Conservation (phyloP, 208 protist genomes). For the Acanthamoeba healyi region DNA sequence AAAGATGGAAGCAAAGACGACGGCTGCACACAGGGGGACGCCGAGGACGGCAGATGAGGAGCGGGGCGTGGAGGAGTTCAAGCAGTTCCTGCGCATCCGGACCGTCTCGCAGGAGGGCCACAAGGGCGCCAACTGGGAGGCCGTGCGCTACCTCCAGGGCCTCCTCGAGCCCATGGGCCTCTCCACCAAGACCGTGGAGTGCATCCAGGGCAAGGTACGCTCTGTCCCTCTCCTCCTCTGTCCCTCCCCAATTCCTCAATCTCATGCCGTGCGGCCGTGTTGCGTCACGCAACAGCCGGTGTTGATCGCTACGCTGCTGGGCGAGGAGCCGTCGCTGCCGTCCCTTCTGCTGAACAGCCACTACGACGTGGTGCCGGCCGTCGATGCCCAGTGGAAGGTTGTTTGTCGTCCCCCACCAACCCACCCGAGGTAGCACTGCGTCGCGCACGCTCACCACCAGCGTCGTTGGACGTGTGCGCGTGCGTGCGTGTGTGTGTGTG, state of each 20-base stretch:
- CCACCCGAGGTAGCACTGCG: neutral
- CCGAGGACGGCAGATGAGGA: neutral
- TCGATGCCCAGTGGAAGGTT: constrained; percentile 82
- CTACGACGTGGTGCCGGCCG: constrained; percentile 91
- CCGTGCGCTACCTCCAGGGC: constrained; percentile 5
- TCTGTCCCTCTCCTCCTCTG: neutral
- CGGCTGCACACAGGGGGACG: neutral
- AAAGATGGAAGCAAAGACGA: neutral
- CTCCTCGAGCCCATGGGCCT: constrained; percentile 17
- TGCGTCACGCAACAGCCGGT: neutral
- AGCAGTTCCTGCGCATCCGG: constrained; percentile 62
- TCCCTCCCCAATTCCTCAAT: neutral
- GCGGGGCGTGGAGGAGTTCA: constrained; percentile 57
- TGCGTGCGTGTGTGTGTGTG: too few relatives aligned
- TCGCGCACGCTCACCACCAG: too few relatives aligned
- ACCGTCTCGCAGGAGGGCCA: constrained; percentile 32
- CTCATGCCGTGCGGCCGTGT: neutral
- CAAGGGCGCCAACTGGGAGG: constrained; percentile 65
- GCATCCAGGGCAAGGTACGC: constrained; percentile 32
- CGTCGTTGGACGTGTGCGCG: too few relatives aligned
- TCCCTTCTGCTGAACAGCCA: constrained; percentile 90
- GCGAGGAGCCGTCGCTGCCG: constrained; percentile 82
- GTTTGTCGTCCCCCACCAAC: neutral
- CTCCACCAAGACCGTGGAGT: constrained; percentile 3
- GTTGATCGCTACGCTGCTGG: constrained; percentile 47